Evolutionary conservation across 768 basidiomycete species (phyloP).

Genomic region (Leccinum boreale): DNA sequence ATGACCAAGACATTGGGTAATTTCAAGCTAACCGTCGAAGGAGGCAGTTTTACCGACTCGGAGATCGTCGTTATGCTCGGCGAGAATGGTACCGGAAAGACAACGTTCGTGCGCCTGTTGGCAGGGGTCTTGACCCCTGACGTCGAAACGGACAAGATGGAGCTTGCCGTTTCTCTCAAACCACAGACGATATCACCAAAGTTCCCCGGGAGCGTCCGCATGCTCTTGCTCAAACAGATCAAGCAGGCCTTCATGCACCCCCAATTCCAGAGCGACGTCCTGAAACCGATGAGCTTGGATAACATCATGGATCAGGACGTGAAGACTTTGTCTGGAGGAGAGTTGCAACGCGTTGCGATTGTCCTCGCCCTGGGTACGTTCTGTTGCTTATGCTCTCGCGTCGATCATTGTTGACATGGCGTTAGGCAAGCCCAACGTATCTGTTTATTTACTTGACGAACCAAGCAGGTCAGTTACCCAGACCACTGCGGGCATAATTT

Average conservation of each 20-base stretch:
- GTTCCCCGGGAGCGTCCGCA: conserved; percentile 95
- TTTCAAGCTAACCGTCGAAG: conserved; percentile 94
- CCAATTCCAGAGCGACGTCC: conserved; percentile 98
- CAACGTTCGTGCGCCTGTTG: conserved; percentile 93
- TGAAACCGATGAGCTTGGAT: conserved; percentile 97
- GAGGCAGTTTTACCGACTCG: conserved; percentile 93
- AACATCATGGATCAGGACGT: conserved; percentile 97
- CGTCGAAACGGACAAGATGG: conserved; percentile 74
- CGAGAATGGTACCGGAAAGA: conserved; percentile 99
- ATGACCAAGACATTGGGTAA: conserved; percentile 96
- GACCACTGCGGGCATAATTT: neutral
- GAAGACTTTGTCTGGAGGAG: conserved; percentile 97
- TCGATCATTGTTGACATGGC: conserved; percentile 8
- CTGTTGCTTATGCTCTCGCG: neutral
- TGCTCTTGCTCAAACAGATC: conserved; percentile 92
- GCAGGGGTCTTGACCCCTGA: conserved; percentile 88
- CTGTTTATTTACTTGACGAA: conserved; percentile 95
- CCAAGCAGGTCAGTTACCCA: conserved; percentile 62
- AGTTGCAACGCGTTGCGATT: conserved; percentile 96
- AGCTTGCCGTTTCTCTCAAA: conserved; percentile 88
- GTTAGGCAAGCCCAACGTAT: conserved; percentile 68
- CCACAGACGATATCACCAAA: conserved; percentile 98
- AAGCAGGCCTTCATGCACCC: conserved; percentile 97
- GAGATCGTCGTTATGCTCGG: conserved; percentile 99
- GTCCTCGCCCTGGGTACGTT: conserved; percentile 79